Percentiles rank a stretch among this genome's conserved stretches.
Conservation (phyloP, 2,329 filamentous ascomycete genomes). For the Trichoderma polysporum region DNA sequence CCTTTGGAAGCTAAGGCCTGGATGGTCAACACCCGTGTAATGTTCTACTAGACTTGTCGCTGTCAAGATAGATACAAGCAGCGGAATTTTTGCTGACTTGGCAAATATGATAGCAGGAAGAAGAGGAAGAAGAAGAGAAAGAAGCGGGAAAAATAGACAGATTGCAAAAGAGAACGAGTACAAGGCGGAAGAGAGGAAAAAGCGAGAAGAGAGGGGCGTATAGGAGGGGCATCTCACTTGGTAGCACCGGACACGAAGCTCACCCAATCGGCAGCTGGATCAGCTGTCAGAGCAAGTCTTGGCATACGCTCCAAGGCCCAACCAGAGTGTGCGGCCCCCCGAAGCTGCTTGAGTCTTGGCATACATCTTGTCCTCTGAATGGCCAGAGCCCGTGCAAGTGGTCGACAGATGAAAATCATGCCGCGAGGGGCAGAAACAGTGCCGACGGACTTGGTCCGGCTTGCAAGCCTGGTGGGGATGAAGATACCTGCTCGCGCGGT, state of each 20-base stretch:
- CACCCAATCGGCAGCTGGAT: constrained; percentile 10
- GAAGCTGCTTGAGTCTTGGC: not conserved
- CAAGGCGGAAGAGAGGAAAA: not conserved
- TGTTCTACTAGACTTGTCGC: not conserved
- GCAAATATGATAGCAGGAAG: not conserved
- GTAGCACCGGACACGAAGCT: not conserved
- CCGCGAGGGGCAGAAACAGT: constrained; percentile 6
- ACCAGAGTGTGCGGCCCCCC: not conserved
- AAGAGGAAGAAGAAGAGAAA: not conserved
- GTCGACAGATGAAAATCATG: constrained; percentile 13
- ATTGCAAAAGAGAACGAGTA: not conserved
- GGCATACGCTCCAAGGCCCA: constrained; percentile 8
- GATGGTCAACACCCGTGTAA: not conserved
- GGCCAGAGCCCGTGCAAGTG: not conserved
- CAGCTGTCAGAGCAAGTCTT: constrained; percentile 14
- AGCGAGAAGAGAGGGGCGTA: constrained; percentile 8
- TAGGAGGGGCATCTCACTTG: constrained; percentile 7
- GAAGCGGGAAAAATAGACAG: not conserved
- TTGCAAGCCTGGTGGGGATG: constrained; percentile 1
- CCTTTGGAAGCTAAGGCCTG: not conserved
- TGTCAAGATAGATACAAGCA: not conserved
- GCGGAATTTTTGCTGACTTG: not conserved
- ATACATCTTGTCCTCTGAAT: not conserved
- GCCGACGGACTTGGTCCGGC: not conserved
- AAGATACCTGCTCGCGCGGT: not conserved